Evolutionary conservation across 371 early-diverging fungal genomes (phyloP), one percentile per base, ranked within the genome.

Genomic region (Mortierella sp.): DNA sequence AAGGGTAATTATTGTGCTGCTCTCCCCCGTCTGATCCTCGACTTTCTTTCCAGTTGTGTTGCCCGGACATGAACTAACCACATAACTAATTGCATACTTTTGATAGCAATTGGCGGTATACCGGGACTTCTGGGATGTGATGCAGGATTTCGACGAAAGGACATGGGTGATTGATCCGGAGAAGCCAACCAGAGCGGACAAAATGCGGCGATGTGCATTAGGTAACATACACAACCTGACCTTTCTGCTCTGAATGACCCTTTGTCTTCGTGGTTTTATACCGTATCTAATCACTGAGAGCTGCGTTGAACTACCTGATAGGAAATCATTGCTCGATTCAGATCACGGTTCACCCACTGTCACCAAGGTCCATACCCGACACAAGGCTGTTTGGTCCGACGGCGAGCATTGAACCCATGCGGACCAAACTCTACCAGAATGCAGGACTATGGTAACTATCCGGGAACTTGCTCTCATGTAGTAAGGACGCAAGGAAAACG

Each of bases 141-240:
- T 85, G 81, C 72, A 85, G 63, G 85, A 85, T 45, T 63, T 85
- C 71, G 85, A 85, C 40, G 74, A 70, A 10, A 70, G 68, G 24
- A 77, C 81, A 6, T 85, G 85, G 85, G 80, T 79, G 7, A 77
- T 85, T 44, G 85, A 85, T n/a, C 85, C 85, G 4, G 85, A 85
- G n/a, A 73, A 77, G 39, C 85, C 85, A 16, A 85, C 85, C 34
- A 70, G 78, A 44, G 65, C 74, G 13, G 85, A 83, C 47, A 69
- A 79, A 55, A 67, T 76, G 73, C 79, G 84, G 9, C 73, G 84
- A 1, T 83, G 84, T 45, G 84, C 74, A 29, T 52, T 83, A 39
- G 82, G 81, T 81, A 77, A 45, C 44, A 24, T 5, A 39, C 6
- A 2, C n/a, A n/a, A n/a, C n/a, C n/a, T n/a, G n/a, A n/a, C n/a